A percentile compares a stretch with the other conserved stretches of the same genome.
Evolutionary conservation across 1,284 basidiomycete genomes (phyloP).

Genomic region (Binderoboletus segoi): DNA sequence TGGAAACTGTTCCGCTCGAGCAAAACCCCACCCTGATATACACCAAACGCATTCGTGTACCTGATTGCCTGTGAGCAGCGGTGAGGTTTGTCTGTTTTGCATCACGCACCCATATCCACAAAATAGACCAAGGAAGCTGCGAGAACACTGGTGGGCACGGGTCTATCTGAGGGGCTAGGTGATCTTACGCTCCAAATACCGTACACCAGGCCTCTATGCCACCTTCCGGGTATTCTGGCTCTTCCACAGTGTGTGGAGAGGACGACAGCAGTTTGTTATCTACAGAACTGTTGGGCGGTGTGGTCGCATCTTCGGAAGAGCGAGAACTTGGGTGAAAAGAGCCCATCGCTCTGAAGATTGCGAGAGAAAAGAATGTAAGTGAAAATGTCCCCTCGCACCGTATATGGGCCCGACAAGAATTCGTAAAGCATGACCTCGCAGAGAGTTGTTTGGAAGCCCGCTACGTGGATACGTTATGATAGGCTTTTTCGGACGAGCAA

Average conservation of each 20-base stretch:
- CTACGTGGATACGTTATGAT: no score
- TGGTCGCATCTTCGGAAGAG: constrained; percentile 40
- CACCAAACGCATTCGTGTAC: constrained; percentile 31
- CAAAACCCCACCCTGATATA: constrained; percentile 37
- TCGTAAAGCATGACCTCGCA: neutral
- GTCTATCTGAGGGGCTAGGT: neutral
- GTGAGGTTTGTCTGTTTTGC: neutral
- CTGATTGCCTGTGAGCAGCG: constrained; percentile 9
- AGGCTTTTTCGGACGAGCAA: no score
- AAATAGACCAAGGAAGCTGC: constrained; percentile 32
- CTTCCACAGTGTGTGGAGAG: neutral
- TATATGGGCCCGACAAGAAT: constrained; percentile 1
- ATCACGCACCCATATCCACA: constrained; percentile 31
- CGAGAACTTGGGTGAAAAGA: neutral
- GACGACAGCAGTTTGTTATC: constrained; percentile 4
- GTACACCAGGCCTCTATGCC: constrained; percentile 33
- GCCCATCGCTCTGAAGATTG: constrained; percentile 9
- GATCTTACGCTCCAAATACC: constrained; percentile 30
- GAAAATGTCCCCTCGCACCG: neutral
- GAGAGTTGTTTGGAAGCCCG: no score
- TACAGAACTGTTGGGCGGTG: constrained; percentile 31
- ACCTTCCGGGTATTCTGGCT: constrained; percentile 25
- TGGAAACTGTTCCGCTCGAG: neutral
- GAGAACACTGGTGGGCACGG: neutral
- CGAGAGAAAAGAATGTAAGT: neutral